A percentile compares a stretch with the other conserved stretches of the same genome.
Conservation (phyloP, 2,329 filamentous ascomycete genomes). For the Teratosphaeria destructans region DNA sequence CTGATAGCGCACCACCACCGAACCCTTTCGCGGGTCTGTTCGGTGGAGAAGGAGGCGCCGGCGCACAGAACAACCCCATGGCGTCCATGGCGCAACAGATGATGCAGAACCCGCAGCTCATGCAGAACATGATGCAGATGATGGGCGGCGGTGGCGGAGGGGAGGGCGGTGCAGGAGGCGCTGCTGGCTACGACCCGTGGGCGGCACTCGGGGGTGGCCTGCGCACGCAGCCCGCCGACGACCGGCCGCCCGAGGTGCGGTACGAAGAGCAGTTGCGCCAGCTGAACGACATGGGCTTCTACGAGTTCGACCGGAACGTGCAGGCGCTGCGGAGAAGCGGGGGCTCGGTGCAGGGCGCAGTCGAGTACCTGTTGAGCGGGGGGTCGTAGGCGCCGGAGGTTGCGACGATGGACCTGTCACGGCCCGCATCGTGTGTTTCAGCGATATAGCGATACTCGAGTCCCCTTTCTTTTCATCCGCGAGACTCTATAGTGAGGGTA, state of each 20-base stretch:
- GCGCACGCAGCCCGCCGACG: slow-evolving; percentile 57
- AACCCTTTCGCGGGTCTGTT: slow-evolving; percentile 65
- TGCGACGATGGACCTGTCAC: no score
- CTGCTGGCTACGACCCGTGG: slow-evolving; percentile 37
- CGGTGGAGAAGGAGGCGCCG: slow-evolving; percentile 10
- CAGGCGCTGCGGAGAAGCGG: slow-evolving; percentile 78
- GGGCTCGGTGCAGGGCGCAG: slow-evolving; percentile 85
- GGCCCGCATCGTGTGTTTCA: no score
- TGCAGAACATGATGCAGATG: slow-evolving; percentile 44
- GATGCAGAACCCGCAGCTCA: slow-evolving; percentile 49
- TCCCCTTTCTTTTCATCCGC: no score
- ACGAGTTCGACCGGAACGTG: slow-evolving; percentile 88
- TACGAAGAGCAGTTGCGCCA: slow-evolving; percentile 85
- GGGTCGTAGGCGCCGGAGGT: background rate
- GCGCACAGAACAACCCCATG: slow-evolving; percentile 38
- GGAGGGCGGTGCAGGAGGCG: slow-evolving; percentile 15
- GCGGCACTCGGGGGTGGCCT: slow-evolving; percentile 29
- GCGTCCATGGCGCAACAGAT: slow-evolving; percentile 34
- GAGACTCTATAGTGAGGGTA: no score
- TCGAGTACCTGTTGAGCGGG: slow-evolving; percentile 53
- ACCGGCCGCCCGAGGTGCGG: slow-evolving; percentile 80
- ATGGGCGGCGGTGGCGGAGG: slow-evolving; percentile 31
- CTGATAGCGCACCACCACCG: slow-evolving; percentile 25
- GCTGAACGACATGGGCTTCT: slow-evolving; percentile 98
- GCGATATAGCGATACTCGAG: no score